Conservation (phyloP, 345 rosid genomes). For the Corchorus olitorius region DNA sequence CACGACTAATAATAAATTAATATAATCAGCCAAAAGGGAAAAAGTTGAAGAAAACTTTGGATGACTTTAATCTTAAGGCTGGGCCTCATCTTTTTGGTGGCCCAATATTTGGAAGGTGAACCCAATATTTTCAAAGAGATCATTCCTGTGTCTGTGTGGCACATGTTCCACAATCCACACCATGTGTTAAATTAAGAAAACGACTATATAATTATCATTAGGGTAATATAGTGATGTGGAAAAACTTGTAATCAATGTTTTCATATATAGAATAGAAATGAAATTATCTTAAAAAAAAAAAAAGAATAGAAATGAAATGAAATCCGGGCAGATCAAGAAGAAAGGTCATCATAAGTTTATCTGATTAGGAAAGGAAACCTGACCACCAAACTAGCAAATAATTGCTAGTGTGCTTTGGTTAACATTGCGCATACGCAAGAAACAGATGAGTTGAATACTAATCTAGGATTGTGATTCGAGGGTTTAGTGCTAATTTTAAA, state of each 20-base stretch:
- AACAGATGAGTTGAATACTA: background rate
- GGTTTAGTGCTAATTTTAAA: background rate
- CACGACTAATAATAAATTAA: too few relatives aligned
- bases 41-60: background rate
- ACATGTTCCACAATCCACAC: background rate
- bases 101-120: background rate
- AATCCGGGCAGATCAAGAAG: background rate
- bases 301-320: too few relatives aligned
- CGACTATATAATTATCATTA: too few relatives aligned
- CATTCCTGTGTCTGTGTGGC: background rate
- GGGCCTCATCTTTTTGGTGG: background rate
- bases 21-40: too few relatives aligned
- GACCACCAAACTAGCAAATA: background rate
- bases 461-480: background rate
- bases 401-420: background rate
- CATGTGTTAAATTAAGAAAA: background rate
- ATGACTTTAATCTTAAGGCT: background rate
- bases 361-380: background rate
- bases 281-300: too few relatives aligned
- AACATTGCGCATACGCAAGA: background rate
- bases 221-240: too few relatives aligned
- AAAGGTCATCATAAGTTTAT: background rate
- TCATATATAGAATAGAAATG: background rate
- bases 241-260: background rate
- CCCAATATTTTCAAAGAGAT: background rate